These are phyloP conservation scores for Adiantum capillusveneris DNA, from an alignment of 75 land plant species.

Conservation along the genomic window DNA sequence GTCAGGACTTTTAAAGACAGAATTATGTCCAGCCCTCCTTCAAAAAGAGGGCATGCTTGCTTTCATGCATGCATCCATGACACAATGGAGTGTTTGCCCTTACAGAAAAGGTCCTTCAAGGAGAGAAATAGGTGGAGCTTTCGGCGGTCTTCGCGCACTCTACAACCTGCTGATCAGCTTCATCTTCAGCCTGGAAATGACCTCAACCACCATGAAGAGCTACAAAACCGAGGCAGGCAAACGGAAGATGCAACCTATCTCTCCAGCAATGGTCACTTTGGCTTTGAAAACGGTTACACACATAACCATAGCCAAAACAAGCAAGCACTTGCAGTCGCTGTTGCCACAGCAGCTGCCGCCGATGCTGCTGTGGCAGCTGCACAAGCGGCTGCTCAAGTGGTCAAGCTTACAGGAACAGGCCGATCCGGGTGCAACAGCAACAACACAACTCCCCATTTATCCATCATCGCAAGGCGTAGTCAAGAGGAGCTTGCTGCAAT, in stretches of 20 bases:
- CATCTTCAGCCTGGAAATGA: neutral
- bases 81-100: neutral
- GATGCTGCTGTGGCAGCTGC: slow-evolving; percentile 70
- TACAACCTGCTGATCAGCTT: slow-evolving; percentile 1
- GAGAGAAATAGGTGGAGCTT: slow-evolving; percentile 85
- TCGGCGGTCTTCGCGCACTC: slow-evolving; percentile 33
- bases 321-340: slow-evolving; percentile 71
- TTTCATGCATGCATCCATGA: neutral
- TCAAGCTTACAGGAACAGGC: slow-evolving; percentile 30
- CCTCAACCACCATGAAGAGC: neutral
- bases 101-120: slow-evolving; percentile 36
- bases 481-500: slow-evolving; percentile 61
- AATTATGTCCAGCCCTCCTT: too few relatives aligned
- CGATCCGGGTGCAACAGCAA: too few relatives aligned
- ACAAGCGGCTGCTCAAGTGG: slow-evolving; percentile 57
- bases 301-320: slow-evolving; percentile 9
- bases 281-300: too few relatives aligned
- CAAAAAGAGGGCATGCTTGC: neutral
- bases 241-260: slow-evolving; percentile 16
- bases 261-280: too few relatives aligned
- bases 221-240: neutral
- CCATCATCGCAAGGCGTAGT: neutral
- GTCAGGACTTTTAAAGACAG: too few relatives aligned
- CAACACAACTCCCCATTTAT: neutral
- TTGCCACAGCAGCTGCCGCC: slow-evolving; percentile 62